A percentile compares a stretch with the other conserved stretches of the same genome.
phyloP scores from a whole-genome alignment of 2,329 filamentous ascomycete genomes.

The Coleophoma crateriformis region DNA sequence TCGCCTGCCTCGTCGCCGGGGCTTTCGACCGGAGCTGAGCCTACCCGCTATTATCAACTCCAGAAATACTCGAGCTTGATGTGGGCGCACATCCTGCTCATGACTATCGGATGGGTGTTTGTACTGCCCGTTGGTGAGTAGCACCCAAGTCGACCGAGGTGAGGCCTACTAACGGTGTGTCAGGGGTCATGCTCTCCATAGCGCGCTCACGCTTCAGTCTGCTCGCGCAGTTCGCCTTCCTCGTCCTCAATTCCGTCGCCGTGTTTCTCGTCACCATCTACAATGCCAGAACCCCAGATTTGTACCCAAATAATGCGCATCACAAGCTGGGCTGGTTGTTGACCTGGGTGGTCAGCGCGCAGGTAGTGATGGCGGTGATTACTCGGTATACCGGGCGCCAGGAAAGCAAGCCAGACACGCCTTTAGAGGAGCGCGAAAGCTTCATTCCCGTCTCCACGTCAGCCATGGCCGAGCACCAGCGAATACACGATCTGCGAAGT shows the following conservation, averaged over 20 bases:
- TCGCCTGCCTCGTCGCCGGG: slow-evolving; percentile 3
- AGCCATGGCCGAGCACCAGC: slow-evolving; percentile 46
- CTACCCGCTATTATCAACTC: slow-evolving; percentile 34
- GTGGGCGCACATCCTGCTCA: slow-evolving; percentile 59
- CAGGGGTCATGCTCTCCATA: slow-evolving; percentile 73
- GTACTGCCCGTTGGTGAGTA: slow-evolving; percentile 61
- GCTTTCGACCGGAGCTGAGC: slow-evolving; percentile 14
- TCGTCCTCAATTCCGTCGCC: slow-evolving; percentile 57
- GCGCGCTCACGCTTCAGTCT: slow-evolving; percentile 72
- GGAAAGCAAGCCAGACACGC: slow-evolving; percentile 19
- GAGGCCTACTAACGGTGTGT: not conserved
- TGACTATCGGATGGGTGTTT: slow-evolving; percentile 65
- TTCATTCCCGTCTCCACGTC: slow-evolving; percentile 59
- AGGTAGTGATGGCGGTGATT: slow-evolving; percentile 52
- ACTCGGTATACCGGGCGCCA: slow-evolving; percentile 14
- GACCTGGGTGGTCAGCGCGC: slow-evolving; percentile 65
- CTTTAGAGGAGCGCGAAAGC: slow-evolving; percentile 42
- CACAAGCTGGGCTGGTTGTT: slow-evolving; percentile 83
- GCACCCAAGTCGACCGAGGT: not conserved
- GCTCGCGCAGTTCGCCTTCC: slow-evolving; percentile 61
- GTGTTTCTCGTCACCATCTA: slow-evolving; percentile 65
- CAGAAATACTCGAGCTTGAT: slow-evolving; percentile 31
- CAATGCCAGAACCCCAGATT: slow-evolving; percentile 74
- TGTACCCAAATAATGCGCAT: slow-evolving; percentile 86
- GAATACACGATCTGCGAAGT: slow-evolving; percentile 30